These are phyloP conservation scores for Spathaspora girioi DNA, from an alignment of 805 yeast species.

Conservation along the genomic window DNA sequence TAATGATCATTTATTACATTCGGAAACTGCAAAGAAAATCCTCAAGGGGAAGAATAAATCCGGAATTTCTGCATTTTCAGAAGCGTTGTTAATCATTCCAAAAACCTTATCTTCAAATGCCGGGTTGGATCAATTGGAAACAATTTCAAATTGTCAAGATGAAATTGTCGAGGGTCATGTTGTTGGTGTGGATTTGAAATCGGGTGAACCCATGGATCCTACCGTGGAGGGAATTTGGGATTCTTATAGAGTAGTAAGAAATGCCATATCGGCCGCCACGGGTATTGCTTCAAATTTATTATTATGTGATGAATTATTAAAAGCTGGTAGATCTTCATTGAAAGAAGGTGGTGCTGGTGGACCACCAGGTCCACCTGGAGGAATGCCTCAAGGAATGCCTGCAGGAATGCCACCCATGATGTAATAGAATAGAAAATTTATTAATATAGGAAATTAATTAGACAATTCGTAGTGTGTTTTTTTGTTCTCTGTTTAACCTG, in stretches of 20 bases:
- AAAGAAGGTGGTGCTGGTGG: constrained; percentile 49
- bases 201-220: constrained; percentile 97
- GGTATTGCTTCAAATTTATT: constrained; percentile 91
- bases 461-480: too few relatives aligned
- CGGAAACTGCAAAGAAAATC: constrained; percentile 31
- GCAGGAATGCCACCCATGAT: constrained; percentile 1
- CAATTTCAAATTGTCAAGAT: constrained; percentile 85
- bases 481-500: too few relatives aligned
- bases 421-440: neutral
- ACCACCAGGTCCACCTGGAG: constrained; percentile 4
- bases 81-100: constrained; percentile 86
- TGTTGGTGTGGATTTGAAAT: constrained; percentile 85
- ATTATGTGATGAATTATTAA: constrained; percentile 91
- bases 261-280: constrained; percentile 87
- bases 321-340: constrained; percentile 93
- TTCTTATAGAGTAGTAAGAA: constrained; percentile 88
- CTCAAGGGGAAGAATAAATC: constrained; percentile 83
- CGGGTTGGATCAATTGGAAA: constrained; percentile 89
- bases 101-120: constrained; percentile 90
- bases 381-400: constrained; percentile 6
- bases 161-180: constrained; percentile 74
- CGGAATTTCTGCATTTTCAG: constrained; percentile 92
- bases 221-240: constrained; percentile 95
- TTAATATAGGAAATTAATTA: neutral
- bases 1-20: constrained; percentile 53